Evolutionary conservation across 2,329 filamentous ascomycete species (phyloP).

Genomic region (Colletotrichum lupini): DNA sequence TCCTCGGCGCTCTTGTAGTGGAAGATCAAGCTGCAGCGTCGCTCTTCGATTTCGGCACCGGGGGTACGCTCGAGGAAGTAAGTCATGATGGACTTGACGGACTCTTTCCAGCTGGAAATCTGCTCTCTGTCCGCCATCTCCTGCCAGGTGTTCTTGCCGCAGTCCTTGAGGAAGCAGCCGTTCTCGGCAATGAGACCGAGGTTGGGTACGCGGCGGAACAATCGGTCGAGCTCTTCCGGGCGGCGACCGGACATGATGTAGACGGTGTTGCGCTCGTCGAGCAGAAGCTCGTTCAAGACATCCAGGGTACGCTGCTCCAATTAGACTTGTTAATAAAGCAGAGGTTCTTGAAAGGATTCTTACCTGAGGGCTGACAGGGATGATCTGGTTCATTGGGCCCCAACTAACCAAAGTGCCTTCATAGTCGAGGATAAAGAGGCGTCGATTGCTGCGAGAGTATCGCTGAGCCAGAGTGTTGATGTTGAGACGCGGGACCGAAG

Average conservation of each 20-base stretch:
- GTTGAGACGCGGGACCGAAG: conserved; percentile 86
- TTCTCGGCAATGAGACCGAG: conserved; percentile 95
- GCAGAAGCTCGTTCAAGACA: conserved; percentile 82
- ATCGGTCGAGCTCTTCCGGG: conserved; percentile 86
- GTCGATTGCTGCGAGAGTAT: conserved; percentile 74
- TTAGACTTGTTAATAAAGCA: conserved; percentile 21
- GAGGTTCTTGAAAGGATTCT: conserved; percentile 38
- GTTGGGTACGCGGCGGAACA: conserved; percentile 86
- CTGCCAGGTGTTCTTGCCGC: conserved; percentile 76
- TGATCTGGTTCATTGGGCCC: conserved; percentile 85
- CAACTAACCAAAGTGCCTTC: conserved; percentile 92
- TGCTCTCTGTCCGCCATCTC: conserved; percentile 79
- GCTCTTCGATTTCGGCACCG: conserved; percentile 87
- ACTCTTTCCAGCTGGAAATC: conserved; percentile 83
- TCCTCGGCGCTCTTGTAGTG: conserved; percentile 89
- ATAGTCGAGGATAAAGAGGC: conserved; percentile 92
- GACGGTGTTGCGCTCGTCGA: conserved; percentile 84
- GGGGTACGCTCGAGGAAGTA: conserved; percentile 94
- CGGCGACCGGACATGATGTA: conserved; percentile 94
- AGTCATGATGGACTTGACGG: conserved; percentile 82
- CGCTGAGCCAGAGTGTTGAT: conserved; percentile 70
- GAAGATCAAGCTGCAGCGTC: conserved; percentile 92
- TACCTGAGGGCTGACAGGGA: conserved; percentile 80
- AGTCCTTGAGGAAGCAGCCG: conserved; percentile 87
- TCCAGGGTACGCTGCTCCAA: conserved; percentile 77